Percentiles rank a stretch among this genome's conserved stretches.
Evolutionary conservation across 2,329 filamentous ascomycete genomes (phyloP).

Genomic region (Purpureocillium takamizusanense): DNA sequence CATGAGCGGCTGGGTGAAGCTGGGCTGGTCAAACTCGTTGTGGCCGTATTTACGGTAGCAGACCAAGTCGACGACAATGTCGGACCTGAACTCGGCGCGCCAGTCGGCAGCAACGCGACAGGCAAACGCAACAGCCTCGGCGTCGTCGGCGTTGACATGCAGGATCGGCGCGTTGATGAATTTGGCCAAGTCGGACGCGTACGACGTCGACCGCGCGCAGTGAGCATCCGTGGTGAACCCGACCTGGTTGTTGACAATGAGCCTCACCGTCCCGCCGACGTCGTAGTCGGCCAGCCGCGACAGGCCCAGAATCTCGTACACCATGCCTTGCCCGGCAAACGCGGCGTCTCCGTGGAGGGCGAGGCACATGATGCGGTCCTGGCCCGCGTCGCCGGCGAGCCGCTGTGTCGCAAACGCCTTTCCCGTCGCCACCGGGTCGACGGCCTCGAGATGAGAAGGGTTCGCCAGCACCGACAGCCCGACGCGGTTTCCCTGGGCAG

Average conservation of each 20-base stretch:
- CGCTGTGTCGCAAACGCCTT: slow-evolving; percentile 97
- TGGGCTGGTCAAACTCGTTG: slow-evolving; percentile 98
- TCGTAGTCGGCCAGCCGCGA: slow-evolving; percentile 92
- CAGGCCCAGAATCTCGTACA: slow-evolving; percentile 98
- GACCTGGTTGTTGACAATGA: slow-evolving; percentile 99
- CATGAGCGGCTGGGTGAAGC: slow-evolving; percentile 98
- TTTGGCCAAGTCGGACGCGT: slow-evolving; percentile 99
- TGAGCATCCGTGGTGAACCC: slow-evolving; percentile 98
- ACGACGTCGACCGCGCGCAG: slow-evolving; percentile 92
- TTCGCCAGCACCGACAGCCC: slow-evolving; percentile 97
- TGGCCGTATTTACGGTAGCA: slow-evolving; percentile 99
- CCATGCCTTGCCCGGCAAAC: slow-evolving; percentile 91
- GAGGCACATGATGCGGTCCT: slow-evolving; percentile 81
- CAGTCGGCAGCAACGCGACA: slow-evolving; percentile 95
- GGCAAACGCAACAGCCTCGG: slow-evolving; percentile 95
- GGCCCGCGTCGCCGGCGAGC: slow-evolving; percentile 92
- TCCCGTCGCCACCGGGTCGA: slow-evolving; percentile 93
- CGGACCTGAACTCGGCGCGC: slow-evolving; percentile 96
- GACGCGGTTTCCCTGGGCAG: slow-evolving; percentile 96
- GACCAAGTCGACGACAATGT: slow-evolving; percentile 95
- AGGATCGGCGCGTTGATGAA: slow-evolving; percentile 96
- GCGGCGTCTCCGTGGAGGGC: slow-evolving; percentile 95
- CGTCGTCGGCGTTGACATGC: slow-evolving; percentile 98
- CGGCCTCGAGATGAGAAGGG: slow-evolving; percentile 94
- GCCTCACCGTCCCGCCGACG: slow-evolving; percentile 91